phyloP scores from a whole-genome alignment of 768 basidiomycete genomes.

The Rhizopogon vinicolor region DNA sequence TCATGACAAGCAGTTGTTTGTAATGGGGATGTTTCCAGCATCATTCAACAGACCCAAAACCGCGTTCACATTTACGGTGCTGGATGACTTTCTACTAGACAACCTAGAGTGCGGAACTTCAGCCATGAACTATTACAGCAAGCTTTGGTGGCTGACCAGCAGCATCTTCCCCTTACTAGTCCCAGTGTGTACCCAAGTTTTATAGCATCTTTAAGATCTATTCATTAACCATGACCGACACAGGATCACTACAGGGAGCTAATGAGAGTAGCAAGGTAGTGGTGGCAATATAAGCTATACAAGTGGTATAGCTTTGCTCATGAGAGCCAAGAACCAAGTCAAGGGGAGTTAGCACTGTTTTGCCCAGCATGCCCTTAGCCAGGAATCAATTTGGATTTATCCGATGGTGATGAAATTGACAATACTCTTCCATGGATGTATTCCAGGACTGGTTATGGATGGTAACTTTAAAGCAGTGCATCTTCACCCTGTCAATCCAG shows the following conservation, averaged over 20 bases:
- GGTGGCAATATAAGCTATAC: slow-evolving; percentile 12
- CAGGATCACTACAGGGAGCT: slow-evolving; percentile 16
- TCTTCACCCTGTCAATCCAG: slow-evolving; percentile 3
- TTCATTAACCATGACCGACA: no score
- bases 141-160: neutral
- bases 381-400: neutral
- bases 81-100: neutral
- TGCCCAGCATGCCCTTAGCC: slow-evolving; percentile 5
- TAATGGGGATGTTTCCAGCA: neutral
- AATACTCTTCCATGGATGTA: neutral
- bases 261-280: slow-evolving; percentile 7
- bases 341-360: neutral
- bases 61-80: neutral
- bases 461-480: neutral
- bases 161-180: neutral
- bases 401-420: neutral
- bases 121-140: neutral
- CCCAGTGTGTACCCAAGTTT: neutral
- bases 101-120: neutral
- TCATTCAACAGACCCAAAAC: neutral
- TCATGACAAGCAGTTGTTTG: neutral
- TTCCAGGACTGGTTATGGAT: neutral
- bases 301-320: slow-evolving; percentile 16
- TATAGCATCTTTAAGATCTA: no score
- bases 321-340: neutral